Base-by-base conservation (phyloP, 768 basidiomycete genomes). In the Boletus huronensis region DNA sequence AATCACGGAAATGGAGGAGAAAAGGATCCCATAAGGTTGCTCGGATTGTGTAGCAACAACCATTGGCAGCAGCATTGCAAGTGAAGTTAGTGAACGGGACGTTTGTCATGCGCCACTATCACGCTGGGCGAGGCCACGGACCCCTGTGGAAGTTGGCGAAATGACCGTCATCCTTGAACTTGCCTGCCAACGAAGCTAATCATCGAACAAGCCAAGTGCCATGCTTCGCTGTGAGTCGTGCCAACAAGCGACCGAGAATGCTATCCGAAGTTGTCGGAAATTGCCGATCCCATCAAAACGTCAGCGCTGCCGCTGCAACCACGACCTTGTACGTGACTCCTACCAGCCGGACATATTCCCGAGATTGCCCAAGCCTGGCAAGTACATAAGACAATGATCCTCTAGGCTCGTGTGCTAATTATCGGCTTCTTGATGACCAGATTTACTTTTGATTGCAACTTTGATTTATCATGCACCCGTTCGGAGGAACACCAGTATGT, bases 401-500 rank as follows among this genome's bases (percentile, higher is more conserved):
- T 35, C 19, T 14, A 10, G 6, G n/a, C 9, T 35, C 53, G 28
- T 46, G 32, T 29, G 6, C 54, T 62, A 32, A 64, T 26, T 28
- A 17, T 32, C 52, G 19, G 1, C 28, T 9, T 36, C 41, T 60
- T 13, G 38, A 29, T 28, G 50, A 14, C 39, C 41, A 55, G 57
- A 49, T 52, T 50, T 36, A 38, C 29, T 32, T 31, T 28, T 36
- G 17, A 35, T 42, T 48, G 39, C 19, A 23, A 26, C 35, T 45
- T 49, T 52, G 36, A 40, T 26, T 58, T 39, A 65, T 49, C 58
- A 90, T 89, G 86, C 83, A 85, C 65, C 81, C 85, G 3, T 90
- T 86, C 64, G 84, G 85, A 57, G 87, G 84, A 42, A 82, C 83
- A 5, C 81, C 88, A 28, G 71, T 75, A 49, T 94, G 91, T 66